Conservation (phyloP, 2,329 filamentous ascomycete genomes). For the Aspergillus sp. region DNA sequence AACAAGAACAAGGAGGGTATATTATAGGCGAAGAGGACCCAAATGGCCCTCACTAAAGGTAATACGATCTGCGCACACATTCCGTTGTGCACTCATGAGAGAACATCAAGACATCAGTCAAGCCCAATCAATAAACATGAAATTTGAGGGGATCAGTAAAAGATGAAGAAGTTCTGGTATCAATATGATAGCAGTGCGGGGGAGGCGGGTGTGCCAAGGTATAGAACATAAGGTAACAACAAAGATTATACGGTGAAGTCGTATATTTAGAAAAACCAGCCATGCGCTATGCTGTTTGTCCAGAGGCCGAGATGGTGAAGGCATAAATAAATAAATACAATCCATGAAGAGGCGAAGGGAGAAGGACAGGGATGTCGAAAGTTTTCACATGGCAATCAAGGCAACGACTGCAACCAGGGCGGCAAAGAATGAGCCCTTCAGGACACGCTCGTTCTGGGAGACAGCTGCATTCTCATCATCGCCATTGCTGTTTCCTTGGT, state of each 20-base stretch:
- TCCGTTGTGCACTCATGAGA: not conserved
- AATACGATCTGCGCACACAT: not conserved
- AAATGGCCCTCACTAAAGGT: not conserved
- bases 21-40: not conserved
- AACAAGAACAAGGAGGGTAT: not conserved
- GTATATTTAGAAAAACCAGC: slow-evolving; percentile 11
- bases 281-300: slow-evolving; percentile 9
- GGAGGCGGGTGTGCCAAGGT: slow-evolving; percentile 9
- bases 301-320: slow-evolving; percentile 10
- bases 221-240: slow-evolving; percentile 17
- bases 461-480: slow-evolving; percentile 29
- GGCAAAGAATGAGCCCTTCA: slow-evolving; percentile 48
- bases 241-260: slow-evolving; percentile 15
- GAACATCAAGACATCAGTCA: slow-evolving; percentile 7
- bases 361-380: slow-evolving; percentile 7
- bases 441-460: slow-evolving; percentile 39
- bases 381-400: slow-evolving; percentile 44
- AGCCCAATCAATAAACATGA: not conserved
- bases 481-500: slow-evolving; percentile 24
- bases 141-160: not conserved
- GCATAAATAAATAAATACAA: slow-evolving; percentile 19
- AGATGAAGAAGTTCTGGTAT: slow-evolving; percentile 1
- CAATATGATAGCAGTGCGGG: not conserved
- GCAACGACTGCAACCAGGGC: slow-evolving; percentile 48
- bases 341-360: slow-evolving; percentile 15